phyloP scores from a whole-genome alignment of 441 rosid genomes.

The Macaranga tanarius region DNA sequence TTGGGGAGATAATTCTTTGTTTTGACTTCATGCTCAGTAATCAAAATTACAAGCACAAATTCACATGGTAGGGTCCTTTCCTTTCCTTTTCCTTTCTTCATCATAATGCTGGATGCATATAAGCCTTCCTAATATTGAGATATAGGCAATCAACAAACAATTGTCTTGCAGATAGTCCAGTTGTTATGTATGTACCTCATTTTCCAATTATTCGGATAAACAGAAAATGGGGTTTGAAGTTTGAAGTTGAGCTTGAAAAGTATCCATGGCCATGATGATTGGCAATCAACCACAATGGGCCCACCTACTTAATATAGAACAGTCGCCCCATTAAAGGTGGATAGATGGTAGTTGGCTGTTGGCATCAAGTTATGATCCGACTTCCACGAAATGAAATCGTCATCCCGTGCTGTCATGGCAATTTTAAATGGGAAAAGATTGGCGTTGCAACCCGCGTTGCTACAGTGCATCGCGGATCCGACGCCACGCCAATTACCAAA shows the following conservation, averaged over 20 bases:
- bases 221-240: background rate
- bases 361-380: background rate
- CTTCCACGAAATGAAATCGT: background rate
- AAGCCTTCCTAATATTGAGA: background rate
- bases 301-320: too few relatives aligned
- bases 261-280: too few relatives aligned
- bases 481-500: too few relatives aligned
- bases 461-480: too few relatives aligned
- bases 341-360: background rate
- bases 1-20: slow-evolving; percentile 16
- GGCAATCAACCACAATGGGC: too few relatives aligned
- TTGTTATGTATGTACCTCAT: background rate
- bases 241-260: background rate
- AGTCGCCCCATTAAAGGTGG: background rate
- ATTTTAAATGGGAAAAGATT: too few relatives aligned
- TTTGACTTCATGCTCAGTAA: slow-evolving; percentile 9
- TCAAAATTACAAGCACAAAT: too few relatives aligned
- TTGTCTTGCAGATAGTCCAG: too few relatives aligned
- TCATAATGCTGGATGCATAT: too few relatives aligned
- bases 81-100: too few relatives aligned
- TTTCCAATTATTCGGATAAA: background rate
- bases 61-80: slow-evolving; percentile 12
- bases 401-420: too few relatives aligned
- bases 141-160: background rate
- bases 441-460: too few relatives aligned